These are phyloP conservation scores for Cucurbita argyrosperma DNA, from an alignment of 306 rosid genomes.

Conservation along the genomic window DNA sequence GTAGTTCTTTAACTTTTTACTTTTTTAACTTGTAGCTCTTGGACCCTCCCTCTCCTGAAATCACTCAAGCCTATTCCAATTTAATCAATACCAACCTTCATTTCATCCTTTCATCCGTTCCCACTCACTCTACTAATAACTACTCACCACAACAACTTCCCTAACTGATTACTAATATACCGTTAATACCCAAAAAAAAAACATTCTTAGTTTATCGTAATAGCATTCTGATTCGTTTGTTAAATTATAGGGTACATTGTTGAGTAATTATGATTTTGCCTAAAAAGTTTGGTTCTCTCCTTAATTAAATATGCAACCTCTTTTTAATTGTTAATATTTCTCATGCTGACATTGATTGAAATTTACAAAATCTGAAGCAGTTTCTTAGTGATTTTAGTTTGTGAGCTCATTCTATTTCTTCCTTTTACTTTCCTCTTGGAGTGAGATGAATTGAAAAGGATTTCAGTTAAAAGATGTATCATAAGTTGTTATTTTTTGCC, in stretches of 20 bases:
- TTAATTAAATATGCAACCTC: not conserved
- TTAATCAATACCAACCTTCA: too few relatives aligned
- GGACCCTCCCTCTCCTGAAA: not conserved
- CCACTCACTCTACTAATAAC: not conserved
- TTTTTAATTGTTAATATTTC: not conserved
- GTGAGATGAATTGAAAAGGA: not conserved
- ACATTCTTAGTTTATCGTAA: not conserved
- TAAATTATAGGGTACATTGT: not conserved
- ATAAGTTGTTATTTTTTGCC: not conserved
- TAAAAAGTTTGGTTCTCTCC: not conserved
- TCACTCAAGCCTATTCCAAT: not conserved
- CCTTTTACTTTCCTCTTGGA: not conserved
- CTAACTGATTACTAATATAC: not conserved
- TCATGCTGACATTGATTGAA: not conserved
- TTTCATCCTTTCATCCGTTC: not conserved
- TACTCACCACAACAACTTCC: not conserved
- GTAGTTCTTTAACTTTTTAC: not conserved
- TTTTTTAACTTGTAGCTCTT: not conserved
- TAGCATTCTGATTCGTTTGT: not conserved
- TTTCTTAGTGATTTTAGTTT: not conserved
- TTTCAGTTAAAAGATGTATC: not conserved
- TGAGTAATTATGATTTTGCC: not conserved
- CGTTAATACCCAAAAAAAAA: not conserved
- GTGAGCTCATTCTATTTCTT: not conserved
- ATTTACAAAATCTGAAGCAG: not conserved